Evolutionary conservation across 106 monocot genomes (phyloP), one percentile per base, ranked within the genome.

Genomic region (Allium fistulosum): DNA sequence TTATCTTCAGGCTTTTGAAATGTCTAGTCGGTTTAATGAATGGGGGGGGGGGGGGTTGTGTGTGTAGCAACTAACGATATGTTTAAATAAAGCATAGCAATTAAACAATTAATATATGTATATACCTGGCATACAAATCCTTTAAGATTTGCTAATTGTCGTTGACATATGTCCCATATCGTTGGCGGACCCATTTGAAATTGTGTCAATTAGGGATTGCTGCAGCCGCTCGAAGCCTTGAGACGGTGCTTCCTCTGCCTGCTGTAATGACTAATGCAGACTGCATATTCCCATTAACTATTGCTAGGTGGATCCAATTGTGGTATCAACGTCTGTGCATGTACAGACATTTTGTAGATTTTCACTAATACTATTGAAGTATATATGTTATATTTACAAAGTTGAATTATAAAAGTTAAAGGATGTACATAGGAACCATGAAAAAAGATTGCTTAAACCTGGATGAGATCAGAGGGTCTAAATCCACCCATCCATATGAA

Each of bases 401-500:
- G 1, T 22, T 22, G 22, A 22, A 22, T 22, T 22, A 22, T 22
- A 22, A 0, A 22, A 22, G 22, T 22, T 22, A 22, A 22, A 22
- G 22, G 22, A 22, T 22, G 22, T 22, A 22, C 22, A 22, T 22
- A 22, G 22, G 22, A 22, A 22, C 22, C 22, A 22, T 22, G 22
- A 22, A 22, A 22, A 22, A 22, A 22, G 22, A 22, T 22, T 22
- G 1, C 22, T 22, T 22, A 22, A 22, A 97, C 97, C 89, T 99
- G 89, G 66, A 99, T 68, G 26, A 99, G 70, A 50, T 99, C 89
- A 1, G 97, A 99, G 4, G 97, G 92, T 51, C 84, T 75, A 75
- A 93, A 99, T 48, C 97, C 97, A 5, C 92, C 97, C 68, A 99
- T 83, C 97, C 97, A 99, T 4, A 99, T 78, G 74, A 90, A 99